Evolutionary conservation across 1,284 basidiomycete genomes (phyloP), one percentile per base, ranked within the genome.

Genomic region (Ganoderma multipileum): DNA sequence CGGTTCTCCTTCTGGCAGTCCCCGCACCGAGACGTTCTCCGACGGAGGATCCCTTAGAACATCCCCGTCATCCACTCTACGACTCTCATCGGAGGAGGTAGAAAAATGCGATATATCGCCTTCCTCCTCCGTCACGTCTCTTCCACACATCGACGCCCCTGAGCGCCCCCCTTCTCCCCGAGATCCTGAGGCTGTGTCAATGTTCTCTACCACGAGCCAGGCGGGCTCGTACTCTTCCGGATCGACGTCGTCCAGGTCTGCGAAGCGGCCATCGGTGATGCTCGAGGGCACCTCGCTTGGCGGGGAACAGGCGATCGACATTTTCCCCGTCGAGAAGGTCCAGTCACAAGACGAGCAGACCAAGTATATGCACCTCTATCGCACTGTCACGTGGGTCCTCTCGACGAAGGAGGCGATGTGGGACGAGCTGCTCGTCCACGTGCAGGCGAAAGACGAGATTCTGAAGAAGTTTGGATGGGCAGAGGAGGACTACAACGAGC

Each of bases 331-430:
- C 33, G 83, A 85, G 54, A 81, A 82, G 58, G 76, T 89, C 12
- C 79, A 80, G 64, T 76, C 77, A 26, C 77, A 91, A 68, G 88
- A 82, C 66, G 87, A 90, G 68, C 85, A 88, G 47, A 87, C 88
- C 16, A 81, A 91, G 47, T 90, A 89, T 6, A 90, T 93, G 89
- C 91, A 92, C 68, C 83, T 93, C 9, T 88, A 90, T 75, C 83
- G 86, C 68, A 85, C 89, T 36, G 91, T 88, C 67, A 85, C 87
- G 71, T 78, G 82, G 38, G 89, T 94, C n/a, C 77, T 92, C 14
- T 89, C 88, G 12, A 89, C 87, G 72, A 87, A 89, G 78, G 92
- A 94, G 77, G 89, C 91, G 50, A 92, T 94, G 90, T 94, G 91
- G 91, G 91, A 92, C 70, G 91, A 92, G 71, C 82, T 94, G 65